Evolutionary conservation across 495 filamentous ascomycete species (phyloP), one percentile per base, ranked within the genome.

Genomic region (Xylona heveae): DNA sequence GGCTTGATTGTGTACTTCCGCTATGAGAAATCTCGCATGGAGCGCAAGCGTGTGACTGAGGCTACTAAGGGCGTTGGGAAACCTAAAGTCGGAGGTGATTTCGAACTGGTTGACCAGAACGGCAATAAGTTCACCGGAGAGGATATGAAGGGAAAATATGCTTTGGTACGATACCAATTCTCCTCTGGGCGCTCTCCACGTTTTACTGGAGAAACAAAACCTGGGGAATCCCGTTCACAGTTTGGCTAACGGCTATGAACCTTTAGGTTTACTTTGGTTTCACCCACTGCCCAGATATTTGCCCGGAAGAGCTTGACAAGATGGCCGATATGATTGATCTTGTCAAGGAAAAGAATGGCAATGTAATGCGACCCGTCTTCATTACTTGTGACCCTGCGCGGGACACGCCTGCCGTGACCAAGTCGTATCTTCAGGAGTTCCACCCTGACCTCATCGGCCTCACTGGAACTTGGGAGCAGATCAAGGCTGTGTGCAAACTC

Each of bases 291-390:
- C 88, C 88, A 8, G 88, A 97, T 53, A 97, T 97, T 52, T 97
- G 88, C 61, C 88, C 88, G 19, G 88, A 97, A 42, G 88, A 97
- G 59, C 73, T 97, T 33, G 88, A 97, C 52, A 97, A 97, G 58
- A 92, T 97, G 83, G 80, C 84, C 29, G 59, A 59, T 40, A 91
- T 93, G 62, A 79, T 90, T 47, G 80, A 94, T 48, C 59, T 77
- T 25, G 81, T 88, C 29, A 61, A 68, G 41, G 64, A 45, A 25
- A 42, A 40, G 15, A 36, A 38, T 47, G 62, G 65, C 20, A 56
- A 59, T 36, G 47, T 66, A 31, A 53, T 77, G 44, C 49, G 65
- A 22, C 82, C 90, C 2, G 61, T 97, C 16, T 93, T 97, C 52
- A 78, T 97, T 37, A 85, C 85, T 28, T 95, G 88, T 54, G 88